Conservation (phyloP, 257 asterid species). For the Haberlea rhodopensis region DNA sequence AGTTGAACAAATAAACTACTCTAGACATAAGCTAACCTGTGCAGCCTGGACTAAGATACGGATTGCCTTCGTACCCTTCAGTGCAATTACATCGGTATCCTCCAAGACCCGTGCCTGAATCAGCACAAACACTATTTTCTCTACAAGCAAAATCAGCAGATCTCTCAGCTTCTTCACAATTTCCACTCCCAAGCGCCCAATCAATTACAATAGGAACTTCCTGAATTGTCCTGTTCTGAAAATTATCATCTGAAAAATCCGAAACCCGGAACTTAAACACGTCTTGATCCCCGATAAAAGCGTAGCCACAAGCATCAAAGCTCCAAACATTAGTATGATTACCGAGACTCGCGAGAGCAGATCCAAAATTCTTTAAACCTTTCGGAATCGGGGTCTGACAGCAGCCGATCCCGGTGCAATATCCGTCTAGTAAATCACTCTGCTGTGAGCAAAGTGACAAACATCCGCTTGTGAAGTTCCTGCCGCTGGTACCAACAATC, state of each 20-base stretch:
- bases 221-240: background rate
- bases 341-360: background rate
- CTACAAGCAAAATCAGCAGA: slow-evolving; percentile 25
- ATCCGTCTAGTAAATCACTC: slow-evolving; percentile 17
- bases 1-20: too few relatives aligned
- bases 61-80: slow-evolving; percentile 37
- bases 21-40: slow-evolving; percentile 19
- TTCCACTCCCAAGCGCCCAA: slow-evolving; percentile 27
- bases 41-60: slow-evolving; percentile 34
- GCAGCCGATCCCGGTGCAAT: slow-evolving; percentile 30
- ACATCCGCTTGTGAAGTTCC: slow-evolving; percentile 25
- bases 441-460: background rate
- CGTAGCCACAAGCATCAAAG: slow-evolving; percentile 27
- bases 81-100: slow-evolving; percentile 35
- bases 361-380: slow-evolving; percentile 1
- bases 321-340: background rate
- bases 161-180: slow-evolving; percentile 11
- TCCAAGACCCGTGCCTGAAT: slow-evolving; percentile 25
- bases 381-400: slow-evolving; percentile 23
- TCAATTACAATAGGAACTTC: slow-evolving; percentile 31
- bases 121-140: slow-evolving; percentile 25
- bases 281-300: slow-evolving; percentile 21
- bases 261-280: slow-evolving; percentile 2
- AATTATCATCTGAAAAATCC: background rate
- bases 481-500: background rate